phyloP scores from a whole-genome alignment of 768 basidiomycete genomes.

The Royoungia palumana region DNA sequence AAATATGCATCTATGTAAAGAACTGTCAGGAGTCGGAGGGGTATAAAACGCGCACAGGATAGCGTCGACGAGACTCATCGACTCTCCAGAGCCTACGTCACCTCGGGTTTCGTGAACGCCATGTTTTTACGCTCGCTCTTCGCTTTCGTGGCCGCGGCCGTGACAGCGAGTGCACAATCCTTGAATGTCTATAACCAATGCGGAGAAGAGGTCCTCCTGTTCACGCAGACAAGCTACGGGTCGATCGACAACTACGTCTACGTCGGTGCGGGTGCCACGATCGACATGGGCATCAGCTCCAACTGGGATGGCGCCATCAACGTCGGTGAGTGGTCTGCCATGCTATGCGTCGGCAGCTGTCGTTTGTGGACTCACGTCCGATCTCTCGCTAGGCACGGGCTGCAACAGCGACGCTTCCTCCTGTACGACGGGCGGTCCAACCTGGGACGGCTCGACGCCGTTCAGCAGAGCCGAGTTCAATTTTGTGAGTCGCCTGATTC shows the following conservation, averaged over 20 bases:
- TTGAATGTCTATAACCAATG: constrained; percentile 23
- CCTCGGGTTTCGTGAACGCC: neutral
- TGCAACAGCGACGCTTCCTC: constrained; percentile 13
- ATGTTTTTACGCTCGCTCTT: constrained; percentile 15
- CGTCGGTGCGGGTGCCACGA: constrained; percentile 8
- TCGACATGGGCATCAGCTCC: constrained; percentile 16
- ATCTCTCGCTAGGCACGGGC: constrained; percentile 12
- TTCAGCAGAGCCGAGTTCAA: constrained; percentile 22
- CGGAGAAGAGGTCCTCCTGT: constrained; percentile 20
- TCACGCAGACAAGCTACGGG: constrained; percentile 23
- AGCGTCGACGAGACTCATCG: neutral
- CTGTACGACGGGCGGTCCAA: constrained; percentile 20
- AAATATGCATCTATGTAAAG: neutral
- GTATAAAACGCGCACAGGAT: neutral
- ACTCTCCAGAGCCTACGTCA: no score
- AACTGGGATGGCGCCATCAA: constrained; percentile 23
- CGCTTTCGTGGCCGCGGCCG: constrained; percentile 1
- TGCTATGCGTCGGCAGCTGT: no score
- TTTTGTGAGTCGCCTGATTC: constrained; percentile 6
- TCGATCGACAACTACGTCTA: constrained; percentile 18
- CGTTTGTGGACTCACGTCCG: neutral
- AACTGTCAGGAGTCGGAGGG: neutral
- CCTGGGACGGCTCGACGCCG: constrained; percentile 19
- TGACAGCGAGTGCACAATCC: constrained; percentile 17
- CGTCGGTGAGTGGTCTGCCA: constrained; percentile 8